phyloP scores from a whole-genome alignment of 352 stramenopile genomes.

The Blastocystis sp. region DNA sequence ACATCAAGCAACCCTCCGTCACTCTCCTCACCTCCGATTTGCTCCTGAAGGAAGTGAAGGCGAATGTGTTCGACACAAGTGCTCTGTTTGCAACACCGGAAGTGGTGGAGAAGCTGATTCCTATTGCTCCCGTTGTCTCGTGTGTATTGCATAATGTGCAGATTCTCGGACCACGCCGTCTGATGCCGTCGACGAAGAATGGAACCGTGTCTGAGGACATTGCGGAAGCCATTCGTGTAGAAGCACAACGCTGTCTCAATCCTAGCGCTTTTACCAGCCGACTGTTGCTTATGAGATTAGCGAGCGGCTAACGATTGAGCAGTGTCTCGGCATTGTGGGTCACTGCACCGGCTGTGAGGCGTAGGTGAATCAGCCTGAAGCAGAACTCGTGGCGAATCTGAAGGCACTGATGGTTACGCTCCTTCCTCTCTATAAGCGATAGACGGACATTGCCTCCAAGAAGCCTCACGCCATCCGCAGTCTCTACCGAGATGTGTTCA shows the following conservation, averaged over 20 bases:
- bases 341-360: background rate
- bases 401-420: background rate
- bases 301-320: background rate
- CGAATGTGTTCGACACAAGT: background rate
- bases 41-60: background rate
- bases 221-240: slow-evolving; percentile 14
- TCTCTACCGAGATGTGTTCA: background rate
- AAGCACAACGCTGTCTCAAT: background rate
- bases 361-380: slow-evolving; percentile 8
- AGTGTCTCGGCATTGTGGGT: background rate
- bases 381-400: background rate
- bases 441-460: background rate
- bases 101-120: background rate
- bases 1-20: background rate
- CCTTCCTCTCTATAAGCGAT: background rate
- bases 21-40: background rate
- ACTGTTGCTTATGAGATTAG: slow-evolving; percentile 7
- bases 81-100: slow-evolving; percentile 9
- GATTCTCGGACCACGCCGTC: slow-evolving; percentile 14
- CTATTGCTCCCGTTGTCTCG: background rate
- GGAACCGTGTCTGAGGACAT: slow-evolving; percentile 4
- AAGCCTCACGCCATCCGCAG: background rate
- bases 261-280: slow-evolving; percentile 2
- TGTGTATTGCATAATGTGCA: background rate
- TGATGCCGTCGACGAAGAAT: slow-evolving; percentile 8